phyloP scores from a whole-genome alignment of 805 yeast species.

The Schwanniomyces vanrijiae region DNA sequence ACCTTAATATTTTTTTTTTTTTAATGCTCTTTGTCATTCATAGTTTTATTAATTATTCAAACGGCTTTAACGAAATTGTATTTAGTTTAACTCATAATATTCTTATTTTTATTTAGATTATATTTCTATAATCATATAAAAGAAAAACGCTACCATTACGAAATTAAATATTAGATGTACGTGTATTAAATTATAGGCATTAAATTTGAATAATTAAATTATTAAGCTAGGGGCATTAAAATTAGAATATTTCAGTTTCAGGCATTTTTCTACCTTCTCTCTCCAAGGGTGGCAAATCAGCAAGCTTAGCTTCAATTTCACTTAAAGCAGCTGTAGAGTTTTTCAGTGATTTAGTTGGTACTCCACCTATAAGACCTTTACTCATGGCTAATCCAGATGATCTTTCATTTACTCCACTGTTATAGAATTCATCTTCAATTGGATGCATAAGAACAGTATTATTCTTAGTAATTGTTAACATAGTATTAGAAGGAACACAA shows the following conservation, averaged over 20 bases:
- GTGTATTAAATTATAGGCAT: background rate
- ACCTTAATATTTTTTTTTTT: background rate
- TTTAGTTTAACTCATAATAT: constrained; percentile 3
- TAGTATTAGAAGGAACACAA: constrained; percentile 90
- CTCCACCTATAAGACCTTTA: constrained; percentile 91
- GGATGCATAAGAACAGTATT: constrained; percentile 93
- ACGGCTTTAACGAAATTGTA: constrained; percentile 2
- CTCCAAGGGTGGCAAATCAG: constrained; percentile 34
- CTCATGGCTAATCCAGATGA: constrained; percentile 81
- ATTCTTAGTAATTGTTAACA: constrained; percentile 68
- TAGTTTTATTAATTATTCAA: background rate
- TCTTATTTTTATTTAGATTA: background rate
- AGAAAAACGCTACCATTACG: background rate
- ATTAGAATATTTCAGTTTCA: constrained; percentile 1
- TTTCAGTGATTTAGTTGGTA: constrained; percentile 57
- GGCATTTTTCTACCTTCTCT: constrained; percentile 32
- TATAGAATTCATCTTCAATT: constrained; percentile 84
- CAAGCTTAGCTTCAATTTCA: constrained; percentile 22
- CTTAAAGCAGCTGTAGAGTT: constrained; percentile 6
- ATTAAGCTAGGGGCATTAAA: background rate
- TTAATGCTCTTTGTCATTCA: background rate
- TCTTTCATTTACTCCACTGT: constrained; percentile 64
- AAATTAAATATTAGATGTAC: background rate
- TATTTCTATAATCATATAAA: background rate
- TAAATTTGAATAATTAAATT: background rate